A percentile compares a stretch with the other conserved stretches of the same genome.
These are phyloP conservation scores for Pichia sp. DNA, from an alignment of 1,139 yeast species.

Conservation along the genomic window DNA sequence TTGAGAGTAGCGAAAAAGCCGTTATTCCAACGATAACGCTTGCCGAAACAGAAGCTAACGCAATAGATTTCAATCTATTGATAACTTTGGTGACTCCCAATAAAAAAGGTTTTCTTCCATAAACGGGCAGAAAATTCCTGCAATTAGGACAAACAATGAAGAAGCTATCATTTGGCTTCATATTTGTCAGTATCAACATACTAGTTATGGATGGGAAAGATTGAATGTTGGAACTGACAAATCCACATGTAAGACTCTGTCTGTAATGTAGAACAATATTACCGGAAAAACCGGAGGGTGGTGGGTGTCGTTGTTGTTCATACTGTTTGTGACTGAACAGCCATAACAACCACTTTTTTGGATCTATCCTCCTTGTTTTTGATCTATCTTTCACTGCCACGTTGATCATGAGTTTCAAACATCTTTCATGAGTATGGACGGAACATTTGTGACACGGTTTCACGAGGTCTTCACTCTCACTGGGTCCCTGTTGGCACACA, in stretches of 20 bases:
- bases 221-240: neutral
- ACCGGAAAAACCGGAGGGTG: neutral
- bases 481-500: neutral
- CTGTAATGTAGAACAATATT: neutral
- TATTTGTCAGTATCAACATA: neutral
- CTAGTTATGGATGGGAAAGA: neutral
- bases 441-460: conserved; percentile 1
- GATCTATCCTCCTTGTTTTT: neutral
- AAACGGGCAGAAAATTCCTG: neutral
- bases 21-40: neutral
- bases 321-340: neutral
- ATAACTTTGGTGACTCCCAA: neutral
- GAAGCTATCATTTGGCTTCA: neutral
- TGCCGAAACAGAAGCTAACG: neutral
- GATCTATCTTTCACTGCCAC: neutral
- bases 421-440: neutral
- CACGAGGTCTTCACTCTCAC: neutral
- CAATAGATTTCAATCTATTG: neutral
- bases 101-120: neutral
- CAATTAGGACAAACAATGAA: neutral
- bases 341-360: neutral
- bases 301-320: neutral
- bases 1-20: neutral
- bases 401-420: neutral
- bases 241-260: neutral